Conservation (phyloP, 2,329 filamentous ascomycete species). For the Aureobasidium melanogenum region DNA sequence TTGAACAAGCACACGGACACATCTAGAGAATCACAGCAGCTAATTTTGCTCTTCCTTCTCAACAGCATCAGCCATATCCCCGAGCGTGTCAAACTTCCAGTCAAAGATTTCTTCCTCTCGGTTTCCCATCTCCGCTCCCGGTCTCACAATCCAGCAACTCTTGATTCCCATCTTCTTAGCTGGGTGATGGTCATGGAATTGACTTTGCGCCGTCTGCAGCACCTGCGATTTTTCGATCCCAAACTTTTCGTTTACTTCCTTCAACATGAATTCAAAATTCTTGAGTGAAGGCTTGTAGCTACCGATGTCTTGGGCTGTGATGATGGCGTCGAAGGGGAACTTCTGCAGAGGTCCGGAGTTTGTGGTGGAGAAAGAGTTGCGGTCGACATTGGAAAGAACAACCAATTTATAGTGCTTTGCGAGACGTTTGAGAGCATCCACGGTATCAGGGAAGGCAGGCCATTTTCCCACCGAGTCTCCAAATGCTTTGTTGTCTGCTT, state of each 20-base stretch:
- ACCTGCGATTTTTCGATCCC: slow-evolving; percentile 49
- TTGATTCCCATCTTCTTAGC: slow-evolving; percentile 51
- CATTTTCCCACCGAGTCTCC: slow-evolving; percentile 45
- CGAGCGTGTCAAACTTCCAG: slow-evolving; percentile 52
- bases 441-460: slow-evolving; percentile 50
- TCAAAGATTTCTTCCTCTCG: slow-evolving; percentile 36
- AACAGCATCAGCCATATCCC: slow-evolving; percentile 52
- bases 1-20: no score
- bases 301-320: slow-evolving; percentile 64
- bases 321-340: slow-evolving; percentile 53
- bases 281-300: slow-evolving; percentile 56
- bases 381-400: slow-evolving; percentile 53
- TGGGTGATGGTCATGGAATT: slow-evolving; percentile 59
- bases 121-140: slow-evolving; percentile 41
- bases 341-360: slow-evolving; percentile 43
- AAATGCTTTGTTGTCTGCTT: slow-evolving; percentile 34
- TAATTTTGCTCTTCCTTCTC: slow-evolving; percentile 25
- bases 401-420: slow-evolving; percentile 48
- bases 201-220: slow-evolving; percentile 59
- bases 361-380: slow-evolving; percentile 41
- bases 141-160: slow-evolving; percentile 54
- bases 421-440: slow-evolving; percentile 44
- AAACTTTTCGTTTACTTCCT: slow-evolving; percentile 44
- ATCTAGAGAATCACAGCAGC: no score
- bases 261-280: slow-evolving; percentile 60